These are phyloP conservation scores for Dictyostelium capitatum DNA, from an alignment of 78 protist genomes.

Conservation along the genomic window DNA sequence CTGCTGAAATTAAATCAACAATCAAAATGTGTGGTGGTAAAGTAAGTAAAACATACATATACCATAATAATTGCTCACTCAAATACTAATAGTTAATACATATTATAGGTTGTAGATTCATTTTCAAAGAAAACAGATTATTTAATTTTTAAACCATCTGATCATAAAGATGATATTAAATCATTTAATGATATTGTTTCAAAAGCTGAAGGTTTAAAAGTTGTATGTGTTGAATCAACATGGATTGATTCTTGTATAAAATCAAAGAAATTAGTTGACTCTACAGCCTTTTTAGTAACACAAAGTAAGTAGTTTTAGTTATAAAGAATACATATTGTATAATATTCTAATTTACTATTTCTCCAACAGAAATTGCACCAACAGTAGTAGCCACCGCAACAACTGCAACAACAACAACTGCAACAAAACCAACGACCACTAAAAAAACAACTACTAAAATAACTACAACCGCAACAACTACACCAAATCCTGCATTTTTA, in stretches of 20 bases:
- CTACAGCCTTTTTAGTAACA: slow-evolving; percentile 11
- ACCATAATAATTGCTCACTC: no score
- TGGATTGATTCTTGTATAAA: slow-evolving; percentile 23
- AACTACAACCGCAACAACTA: neutral
- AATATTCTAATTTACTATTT: neutral
- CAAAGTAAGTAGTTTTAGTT: neutral
- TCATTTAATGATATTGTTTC: slow-evolving; percentile 25
- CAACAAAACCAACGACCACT: neutral
- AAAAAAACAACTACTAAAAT: neutral
- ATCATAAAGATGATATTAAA: slow-evolving; percentile 19
- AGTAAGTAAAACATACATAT: neutral
- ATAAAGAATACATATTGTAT: neutral
- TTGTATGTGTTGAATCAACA: neutral
- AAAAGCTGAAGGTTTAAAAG: slow-evolving; percentile 4
- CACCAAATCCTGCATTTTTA: neutral
- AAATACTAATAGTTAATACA: no score
- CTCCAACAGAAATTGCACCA: neutral
- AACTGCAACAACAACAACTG: neutral
- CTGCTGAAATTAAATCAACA: neutral
- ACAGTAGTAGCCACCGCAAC: neutral
- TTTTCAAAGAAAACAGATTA: slow-evolving; percentile 30
- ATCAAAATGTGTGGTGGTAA: slow-evolving; percentile 14
- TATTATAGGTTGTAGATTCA: neutral
- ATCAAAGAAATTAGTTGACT: slow-evolving; percentile 17
- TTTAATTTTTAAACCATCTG: slow-evolving; percentile 21